Evolutionary conservation across 1,139 yeast species (phyloP).

Genomic region (Maudiozyma humilis): DNA sequence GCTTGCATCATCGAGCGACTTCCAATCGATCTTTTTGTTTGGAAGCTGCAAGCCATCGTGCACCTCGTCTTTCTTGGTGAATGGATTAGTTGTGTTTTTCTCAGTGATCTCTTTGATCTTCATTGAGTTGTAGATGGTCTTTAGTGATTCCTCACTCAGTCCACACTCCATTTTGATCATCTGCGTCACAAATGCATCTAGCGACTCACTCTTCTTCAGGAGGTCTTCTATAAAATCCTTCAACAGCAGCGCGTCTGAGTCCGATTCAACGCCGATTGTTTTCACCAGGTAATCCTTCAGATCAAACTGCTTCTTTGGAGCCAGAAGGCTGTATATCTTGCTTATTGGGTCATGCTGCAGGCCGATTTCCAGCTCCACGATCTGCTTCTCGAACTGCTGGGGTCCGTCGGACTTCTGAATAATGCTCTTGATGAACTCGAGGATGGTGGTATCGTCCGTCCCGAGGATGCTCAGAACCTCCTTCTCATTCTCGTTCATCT

Average conservation of each 20-base stretch:
- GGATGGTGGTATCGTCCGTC: conserved; percentile 20
- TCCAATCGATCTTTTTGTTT: conserved; percentile 18
- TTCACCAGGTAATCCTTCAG: conserved; percentile 35
- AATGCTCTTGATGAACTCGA: conserved; percentile 22
- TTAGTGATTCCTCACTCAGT: conserved; percentile 41
- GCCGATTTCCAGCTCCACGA: conserved; percentile 16
- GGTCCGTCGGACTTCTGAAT: conserved; percentile 9
- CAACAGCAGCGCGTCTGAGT: conserved; percentile 23
- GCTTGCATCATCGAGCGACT: conserved; percentile 13
- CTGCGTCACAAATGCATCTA: conserved; percentile 36
- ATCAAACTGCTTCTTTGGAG: conserved; percentile 15
- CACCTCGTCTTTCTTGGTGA: conserved; percentile 7
- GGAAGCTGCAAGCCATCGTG: conserved; percentile 14
- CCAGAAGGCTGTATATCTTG: conserved; percentile 6
- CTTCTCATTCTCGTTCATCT: conserved; percentile 11
- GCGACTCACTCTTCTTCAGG: conserved; percentile 34
- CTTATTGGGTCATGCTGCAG: conserved; percentile 8
- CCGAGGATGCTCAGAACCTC: conserved; percentile 16
- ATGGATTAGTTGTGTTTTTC: conserved; percentile 5
- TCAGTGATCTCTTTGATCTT: not conserved
- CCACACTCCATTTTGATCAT: conserved; percentile 57
- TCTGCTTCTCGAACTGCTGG: conserved; percentile 11
- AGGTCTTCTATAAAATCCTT: conserved; percentile 52
- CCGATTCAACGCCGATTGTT: conserved; percentile 2
- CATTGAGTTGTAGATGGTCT: conserved; percentile 22